Evolutionary conservation across 1,139 yeast species (phyloP).

Genomic region (Zygosaccharomyces pseudobailii): DNA sequence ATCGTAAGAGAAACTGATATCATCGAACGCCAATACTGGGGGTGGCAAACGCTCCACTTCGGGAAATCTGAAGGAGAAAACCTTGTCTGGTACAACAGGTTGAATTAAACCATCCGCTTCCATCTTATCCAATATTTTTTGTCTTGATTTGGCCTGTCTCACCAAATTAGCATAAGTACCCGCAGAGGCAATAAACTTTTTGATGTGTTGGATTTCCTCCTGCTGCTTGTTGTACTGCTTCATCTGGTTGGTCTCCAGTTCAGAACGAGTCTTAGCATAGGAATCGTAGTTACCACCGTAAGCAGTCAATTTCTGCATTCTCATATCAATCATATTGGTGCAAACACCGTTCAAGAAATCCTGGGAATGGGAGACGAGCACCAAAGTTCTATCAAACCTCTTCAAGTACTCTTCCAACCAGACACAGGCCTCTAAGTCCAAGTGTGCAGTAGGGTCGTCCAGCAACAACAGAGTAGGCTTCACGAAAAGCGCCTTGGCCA

Average conservation of each 20-base stretch:
- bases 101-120: slow-evolving; percentile 98
- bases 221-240: slow-evolving; percentile 96
- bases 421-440: slow-evolving; percentile 98
- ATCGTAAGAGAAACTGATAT: slow-evolving; percentile 85
- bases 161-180: slow-evolving; percentile 99
- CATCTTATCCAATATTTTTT: slow-evolving; percentile 98
- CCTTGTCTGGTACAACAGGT: slow-evolving; percentile 89
- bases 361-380: slow-evolving; percentile 95
- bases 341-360: slow-evolving; percentile 99
- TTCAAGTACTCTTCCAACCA: slow-evolving; percentile 98
- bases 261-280: slow-evolving; percentile 88
- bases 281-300: slow-evolving; percentile 99
- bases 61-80: slow-evolving; percentile 90
- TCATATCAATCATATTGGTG: slow-evolving; percentile 96
- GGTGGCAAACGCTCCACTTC: slow-evolving; percentile 97
- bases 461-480: slow-evolving; percentile 79
- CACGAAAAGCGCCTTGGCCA: slow-evolving; percentile 75
- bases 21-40: slow-evolving; percentile 96
- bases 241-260: slow-evolving; percentile 96
- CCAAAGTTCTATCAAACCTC: slow-evolving; percentile 88
- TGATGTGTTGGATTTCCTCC: slow-evolving; percentile 97
- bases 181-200: slow-evolving; percentile 97
- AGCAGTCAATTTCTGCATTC: slow-evolving; percentile 57
- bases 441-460: slow-evolving; percentile 99
- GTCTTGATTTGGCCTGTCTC: slow-evolving; percentile 98